Evolutionary conservation across 805 yeast species (phyloP).

Genomic region (Ogataea ganodermae): DNA sequence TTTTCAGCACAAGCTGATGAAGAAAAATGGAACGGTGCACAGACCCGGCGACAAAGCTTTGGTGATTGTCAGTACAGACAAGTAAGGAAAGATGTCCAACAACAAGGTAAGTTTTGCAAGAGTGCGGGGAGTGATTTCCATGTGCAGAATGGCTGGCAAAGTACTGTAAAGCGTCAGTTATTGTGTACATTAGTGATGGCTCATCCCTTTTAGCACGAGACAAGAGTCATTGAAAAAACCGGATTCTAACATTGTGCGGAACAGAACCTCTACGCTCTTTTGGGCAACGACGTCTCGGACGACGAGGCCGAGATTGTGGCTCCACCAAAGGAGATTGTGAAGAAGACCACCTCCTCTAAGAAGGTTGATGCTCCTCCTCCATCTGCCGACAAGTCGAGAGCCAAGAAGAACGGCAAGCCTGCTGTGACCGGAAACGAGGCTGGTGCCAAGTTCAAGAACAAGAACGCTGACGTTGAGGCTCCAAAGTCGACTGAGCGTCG

Average conservation of each 20-base stretch:
- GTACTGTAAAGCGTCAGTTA: no score
- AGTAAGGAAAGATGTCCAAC: constrained; percentile 26
- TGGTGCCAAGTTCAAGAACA: constrained; percentile 70
- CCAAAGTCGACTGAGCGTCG: constrained; percentile 49
- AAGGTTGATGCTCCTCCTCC: constrained; percentile 83
- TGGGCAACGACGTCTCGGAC: constrained; percentile 90
- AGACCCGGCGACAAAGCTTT: neutral
- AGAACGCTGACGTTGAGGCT: constrained; percentile 65
- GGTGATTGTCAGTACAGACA: constrained; percentile 2
- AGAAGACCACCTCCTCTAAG: constrained; percentile 81
- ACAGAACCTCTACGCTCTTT: constrained; percentile 78
- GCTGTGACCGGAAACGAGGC: constrained; percentile 87
- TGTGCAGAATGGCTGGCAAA: neutral
- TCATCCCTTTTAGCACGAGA: no score
- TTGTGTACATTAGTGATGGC: no score
- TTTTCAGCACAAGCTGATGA: constrained; percentile 15
- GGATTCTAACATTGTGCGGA: neutral
- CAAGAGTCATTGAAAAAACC: no score
- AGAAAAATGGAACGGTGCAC: constrained; percentile 4
- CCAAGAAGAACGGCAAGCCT: constrained; percentile 68
- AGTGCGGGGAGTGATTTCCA: neutral
- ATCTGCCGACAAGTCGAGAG: constrained; percentile 76
- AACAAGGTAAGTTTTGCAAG: constrained; percentile 27
- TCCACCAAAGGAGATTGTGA: constrained; percentile 74
- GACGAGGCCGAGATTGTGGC: constrained; percentile 56